Evolutionary conservation across 116 monocot species (phyloP).

Genomic region (Trichopus zeylanicus): DNA sequence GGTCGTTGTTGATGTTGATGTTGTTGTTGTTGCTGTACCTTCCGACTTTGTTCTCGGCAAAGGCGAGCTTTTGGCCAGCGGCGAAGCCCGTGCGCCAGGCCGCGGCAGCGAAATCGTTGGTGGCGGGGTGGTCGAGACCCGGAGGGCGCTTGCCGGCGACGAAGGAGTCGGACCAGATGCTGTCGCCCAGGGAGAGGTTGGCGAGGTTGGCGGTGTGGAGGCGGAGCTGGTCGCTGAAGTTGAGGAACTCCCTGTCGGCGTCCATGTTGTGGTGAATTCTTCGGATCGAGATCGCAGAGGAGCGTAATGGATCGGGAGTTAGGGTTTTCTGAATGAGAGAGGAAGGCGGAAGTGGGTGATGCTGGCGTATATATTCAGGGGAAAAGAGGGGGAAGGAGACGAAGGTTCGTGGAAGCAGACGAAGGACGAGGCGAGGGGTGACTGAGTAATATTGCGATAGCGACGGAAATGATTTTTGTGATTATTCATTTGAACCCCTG

Average conservation of each 20-base stretch:
- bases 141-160: not conserved
- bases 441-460: too few species aligned
- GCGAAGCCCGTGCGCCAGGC: conserved; percentile 17
- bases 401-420: too few species aligned
- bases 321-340: not conserved
- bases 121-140: not conserved
- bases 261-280: too few species aligned
- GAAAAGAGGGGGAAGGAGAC: too few species aligned
- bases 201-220: conserved; percentile 26
- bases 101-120: not conserved
- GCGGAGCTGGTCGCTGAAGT: conserved; percentile 80
- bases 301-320: not conserved
- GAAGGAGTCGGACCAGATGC: conserved; percentile 32
- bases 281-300: not conserved
- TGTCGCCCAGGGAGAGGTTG: conserved; percentile 54
- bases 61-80: conserved; percentile 31
- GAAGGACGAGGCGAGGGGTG: conserved; percentile 28
- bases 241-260: conserved; percentile 26
- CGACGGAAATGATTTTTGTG: too few species aligned
- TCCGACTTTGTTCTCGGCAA: conserved; percentile 10
- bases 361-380: too few species aligned
- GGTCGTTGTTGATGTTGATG: not conserved
- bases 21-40: conserved; percentile 2
- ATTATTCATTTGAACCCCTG: too few species aligned
- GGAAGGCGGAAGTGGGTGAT: not conserved